Percentiles rank a stretch among this genome's conserved stretches.
Conservation (phyloP, 495 filamentous ascomycete species). For the Filosporella fistucella region DNA sequence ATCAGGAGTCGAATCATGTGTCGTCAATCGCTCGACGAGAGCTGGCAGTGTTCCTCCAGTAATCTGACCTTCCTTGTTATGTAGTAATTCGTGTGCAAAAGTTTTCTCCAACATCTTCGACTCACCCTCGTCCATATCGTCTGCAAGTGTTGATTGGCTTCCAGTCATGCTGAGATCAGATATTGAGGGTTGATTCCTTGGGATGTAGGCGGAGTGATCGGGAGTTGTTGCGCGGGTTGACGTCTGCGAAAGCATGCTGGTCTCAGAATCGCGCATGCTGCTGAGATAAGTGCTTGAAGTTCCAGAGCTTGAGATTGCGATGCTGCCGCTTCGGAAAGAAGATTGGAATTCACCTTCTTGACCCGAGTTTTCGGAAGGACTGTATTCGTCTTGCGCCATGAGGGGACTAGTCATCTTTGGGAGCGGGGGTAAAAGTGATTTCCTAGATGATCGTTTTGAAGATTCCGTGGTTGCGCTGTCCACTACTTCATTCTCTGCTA, state of each 20-base stretch:
- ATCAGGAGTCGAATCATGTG: constrained; percentile 89
- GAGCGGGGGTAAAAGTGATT: constrained; percentile 27
- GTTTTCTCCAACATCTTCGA: constrained; percentile 79
- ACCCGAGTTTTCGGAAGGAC: constrained; percentile 36
- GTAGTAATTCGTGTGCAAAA: constrained; percentile 82
- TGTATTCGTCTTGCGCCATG: constrained; percentile 38
- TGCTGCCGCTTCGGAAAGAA: constrained; percentile 43
- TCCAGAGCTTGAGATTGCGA: constrained; percentile 47
- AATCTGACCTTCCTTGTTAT: constrained; percentile 94
- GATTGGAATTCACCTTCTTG: constrained; percentile 39
- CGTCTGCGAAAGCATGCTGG: constrained; percentile 71
- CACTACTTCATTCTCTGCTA: constrained; percentile 6
- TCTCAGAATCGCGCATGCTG: constrained; percentile 72
- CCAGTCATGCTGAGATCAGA: constrained; percentile 52
- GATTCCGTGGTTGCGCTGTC: constrained; percentile 12
- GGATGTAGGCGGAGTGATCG: constrained; percentile 46
- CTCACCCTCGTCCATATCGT: constrained; percentile 73
- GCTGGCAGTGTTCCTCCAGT: constrained; percentile 88
- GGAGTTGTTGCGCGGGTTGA: constrained; percentile 92
- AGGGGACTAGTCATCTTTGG: constrained; percentile 45
- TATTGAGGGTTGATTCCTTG: constrained; percentile 38
- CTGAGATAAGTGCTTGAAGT: constrained; percentile 73
- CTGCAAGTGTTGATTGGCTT: constrained; percentile 59
- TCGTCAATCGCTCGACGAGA: constrained; percentile 88
- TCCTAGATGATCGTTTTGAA: constrained; percentile 18